These are phyloP conservation scores for Cajanus cajan DNA, from an alignment of 306 rosid genomes.

Conservation along the genomic window DNA sequence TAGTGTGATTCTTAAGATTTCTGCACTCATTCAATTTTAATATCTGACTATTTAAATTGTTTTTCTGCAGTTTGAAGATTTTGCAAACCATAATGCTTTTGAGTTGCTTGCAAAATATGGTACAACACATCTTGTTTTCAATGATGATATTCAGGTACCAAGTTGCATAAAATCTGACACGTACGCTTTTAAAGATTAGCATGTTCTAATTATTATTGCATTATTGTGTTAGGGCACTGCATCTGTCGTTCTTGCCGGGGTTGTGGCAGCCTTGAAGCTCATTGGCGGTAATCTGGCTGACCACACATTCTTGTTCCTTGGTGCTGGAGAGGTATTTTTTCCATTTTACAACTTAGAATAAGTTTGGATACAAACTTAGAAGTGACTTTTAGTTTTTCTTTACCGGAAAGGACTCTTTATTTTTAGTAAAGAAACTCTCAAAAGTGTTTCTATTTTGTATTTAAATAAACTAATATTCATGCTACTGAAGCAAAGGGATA, in stretches of 20 bases:
- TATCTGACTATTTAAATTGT: neutral
- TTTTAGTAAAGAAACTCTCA: too few species aligned
- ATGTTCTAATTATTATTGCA: neutral
- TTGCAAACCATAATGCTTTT: constrained; percentile 10
- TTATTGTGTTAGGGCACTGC: neutral
- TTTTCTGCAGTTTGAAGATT: constrained; percentile 9
- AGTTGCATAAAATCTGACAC: neutral
- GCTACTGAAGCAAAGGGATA: neutral
- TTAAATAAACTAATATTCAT: too few species aligned
- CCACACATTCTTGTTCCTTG: constrained; percentile 9
- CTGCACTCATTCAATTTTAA: neutral
- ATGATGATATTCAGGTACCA: constrained; percentile 9
- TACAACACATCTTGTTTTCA: constrained; percentile 4
- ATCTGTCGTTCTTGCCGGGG: constrained; percentile 15
- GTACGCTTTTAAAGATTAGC: neutral
- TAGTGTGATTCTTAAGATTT: neutral
- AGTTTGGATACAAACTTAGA: too few species aligned
- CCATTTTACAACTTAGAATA: too few species aligned
- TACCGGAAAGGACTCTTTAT: too few species aligned
- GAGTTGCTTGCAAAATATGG: constrained; percentile 18
- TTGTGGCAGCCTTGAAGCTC: constrained; percentile 16
- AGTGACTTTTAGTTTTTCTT: too few species aligned
- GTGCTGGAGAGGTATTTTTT: constrained; percentile 16
- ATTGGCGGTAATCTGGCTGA: neutral
- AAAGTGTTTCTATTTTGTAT: too few species aligned